Evolutionary conservation across 371 early-diverging fungal genomes (phyloP), one percentile per base, ranked within the genome.

Genomic region (Blastocladiella emersonii): DNA sequence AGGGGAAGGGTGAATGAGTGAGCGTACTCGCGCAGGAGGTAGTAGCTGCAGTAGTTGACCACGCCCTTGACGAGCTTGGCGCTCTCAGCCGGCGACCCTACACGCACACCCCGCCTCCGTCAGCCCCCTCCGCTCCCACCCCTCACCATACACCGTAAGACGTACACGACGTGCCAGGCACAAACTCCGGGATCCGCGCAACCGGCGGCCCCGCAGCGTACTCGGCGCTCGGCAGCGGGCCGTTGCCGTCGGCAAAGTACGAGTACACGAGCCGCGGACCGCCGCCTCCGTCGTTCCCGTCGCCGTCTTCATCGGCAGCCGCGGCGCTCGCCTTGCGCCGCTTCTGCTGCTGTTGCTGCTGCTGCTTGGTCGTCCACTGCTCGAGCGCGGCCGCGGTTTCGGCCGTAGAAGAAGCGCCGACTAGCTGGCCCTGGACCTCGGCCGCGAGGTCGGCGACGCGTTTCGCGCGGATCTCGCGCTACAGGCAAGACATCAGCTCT

Each of bases 11-110:
- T 2, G 21, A 2, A 44, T 3, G 12, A 3, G 41, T 48, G 8
- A 8, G 23, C 48, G 7, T n/a, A 48, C 48, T 48, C 48, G 21
- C 48, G 48, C 21, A 48, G 48, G 25, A 48, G 48, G 48, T n/a
- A n/a, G n/a, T n/a, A 48, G 48, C 48, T 48, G n/a, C n/a, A 48
- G 48, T 48, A 48, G n/a, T 48, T 48, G 48, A n/a, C n/a, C n/a
- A 48, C 48, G 25, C 23, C n/a, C 8, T 48, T 17, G 6, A 19
- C 23, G 23, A 21, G 25, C 25, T 19, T 48, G 48, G 8, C 25
- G 4, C 25, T 8, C 25, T 48, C n/a, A 21, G 13, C 41, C 3
- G 13, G 19, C 19, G 13, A 17, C 41, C 41, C 41, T 41, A 21
- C 1, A 2, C 6, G 17, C n/a, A n/a, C 5, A 8, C 48, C 19